These are phyloP conservation scores for Citrus australasica DNA, from an alignment of 345 rosid species.

Conservation along the genomic window DNA sequence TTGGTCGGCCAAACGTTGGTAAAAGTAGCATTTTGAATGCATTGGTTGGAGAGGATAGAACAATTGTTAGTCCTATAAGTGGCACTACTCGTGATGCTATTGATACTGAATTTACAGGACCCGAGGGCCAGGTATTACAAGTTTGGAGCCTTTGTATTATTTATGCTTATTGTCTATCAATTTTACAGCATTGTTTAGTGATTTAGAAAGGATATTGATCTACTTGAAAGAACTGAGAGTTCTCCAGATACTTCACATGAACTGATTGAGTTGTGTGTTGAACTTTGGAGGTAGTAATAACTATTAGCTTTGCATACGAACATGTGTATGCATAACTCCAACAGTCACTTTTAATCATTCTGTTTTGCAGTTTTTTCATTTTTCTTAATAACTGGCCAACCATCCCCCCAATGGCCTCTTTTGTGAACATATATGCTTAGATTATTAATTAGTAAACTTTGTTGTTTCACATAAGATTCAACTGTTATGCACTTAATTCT, in stretches of 20 bases:
- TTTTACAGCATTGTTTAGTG: neutral
- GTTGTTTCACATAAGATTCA: neutral
- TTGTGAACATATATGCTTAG: neutral
- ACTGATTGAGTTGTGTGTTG: neutral
- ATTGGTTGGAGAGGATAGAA: slow-evolving; percentile 91
- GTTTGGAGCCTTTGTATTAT: neutral
- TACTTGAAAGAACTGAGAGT: neutral
- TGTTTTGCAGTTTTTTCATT: neutral
- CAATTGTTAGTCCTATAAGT: slow-evolving; percentile 95
- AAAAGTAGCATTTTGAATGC: slow-evolving; percentile 98
- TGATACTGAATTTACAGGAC: slow-evolving; percentile 83
- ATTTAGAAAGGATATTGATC: neutral
- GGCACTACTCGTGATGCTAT: slow-evolving; percentile 99
- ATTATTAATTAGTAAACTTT: neutral
- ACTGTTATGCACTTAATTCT: neutral
- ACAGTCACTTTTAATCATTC: neutral
- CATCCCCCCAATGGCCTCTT: neutral
- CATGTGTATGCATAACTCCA: neutral
- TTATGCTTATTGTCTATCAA: neutral
- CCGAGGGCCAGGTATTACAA: slow-evolving; percentile 75
- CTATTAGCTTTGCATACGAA: neutral
- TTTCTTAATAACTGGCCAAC: neutral
- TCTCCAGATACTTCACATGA: neutral
- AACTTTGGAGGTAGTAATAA: neutral
- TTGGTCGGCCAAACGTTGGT: slow-evolving; percentile 96